phyloP scores from a whole-genome alignment of 139 green algal genomes.

The Trebouxia sp. region DNA sequence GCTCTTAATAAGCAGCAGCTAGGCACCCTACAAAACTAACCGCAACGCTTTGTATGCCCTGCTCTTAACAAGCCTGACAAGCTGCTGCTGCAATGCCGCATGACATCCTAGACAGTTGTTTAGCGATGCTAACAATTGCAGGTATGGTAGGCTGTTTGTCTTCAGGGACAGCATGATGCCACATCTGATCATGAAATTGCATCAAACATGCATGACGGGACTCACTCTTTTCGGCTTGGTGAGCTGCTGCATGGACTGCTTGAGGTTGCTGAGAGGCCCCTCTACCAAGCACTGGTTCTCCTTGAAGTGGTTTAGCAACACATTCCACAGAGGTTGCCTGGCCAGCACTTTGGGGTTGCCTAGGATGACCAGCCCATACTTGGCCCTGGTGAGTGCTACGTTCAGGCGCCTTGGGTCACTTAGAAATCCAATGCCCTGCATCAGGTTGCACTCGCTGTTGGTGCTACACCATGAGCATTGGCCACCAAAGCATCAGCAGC shows the following conservation, averaged over 20 bases:
- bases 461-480: too few relatives aligned
- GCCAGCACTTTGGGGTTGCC: conserved; percentile 87
- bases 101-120: neutral
- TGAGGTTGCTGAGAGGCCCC: conserved; percentile 90
- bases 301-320: conserved; percentile 91
- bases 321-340: conserved; percentile 86
- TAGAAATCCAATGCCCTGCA: conserved; percentile 94
- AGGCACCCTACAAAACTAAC: too few relatives aligned
- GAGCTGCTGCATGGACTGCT: conserved; percentile 86
- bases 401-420: conserved; percentile 94
- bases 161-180: neutral
- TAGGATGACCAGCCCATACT: conserved; percentile 89
- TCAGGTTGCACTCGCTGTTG: neutral
- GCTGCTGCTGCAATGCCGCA: neutral
- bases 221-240: conserved; percentile 55
- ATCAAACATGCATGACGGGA: neutral
- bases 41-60: too few relatives aligned
- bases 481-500: too few relatives aligned
- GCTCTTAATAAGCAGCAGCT: too few relatives aligned
- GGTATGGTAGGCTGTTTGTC: neutral
- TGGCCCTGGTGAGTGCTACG: conserved; percentile 93
- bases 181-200: too few relatives aligned
- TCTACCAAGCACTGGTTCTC: conserved; percentile 89
- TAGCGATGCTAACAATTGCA: neutral
- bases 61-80: too few relatives aligned